Percentiles rank a stretch among this genome's conserved stretches.
phyloP scores from a whole-genome alignment of 345 rosid genomes.

The Clarkia xantiana region DNA sequence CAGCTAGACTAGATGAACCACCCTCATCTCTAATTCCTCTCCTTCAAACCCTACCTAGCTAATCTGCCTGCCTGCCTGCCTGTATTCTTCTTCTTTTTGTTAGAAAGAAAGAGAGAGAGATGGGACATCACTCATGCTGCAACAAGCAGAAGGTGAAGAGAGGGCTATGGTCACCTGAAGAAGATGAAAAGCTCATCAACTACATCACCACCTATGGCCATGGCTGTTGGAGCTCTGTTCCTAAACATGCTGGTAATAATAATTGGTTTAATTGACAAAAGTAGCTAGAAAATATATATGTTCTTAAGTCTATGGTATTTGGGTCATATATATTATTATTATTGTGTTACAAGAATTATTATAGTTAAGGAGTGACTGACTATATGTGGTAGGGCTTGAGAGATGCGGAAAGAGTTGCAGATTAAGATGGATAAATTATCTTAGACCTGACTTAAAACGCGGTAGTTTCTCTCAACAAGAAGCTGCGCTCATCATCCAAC shows the following conservation, averaged over 20 bases:
- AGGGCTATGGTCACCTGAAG: conserved; percentile 96
- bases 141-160: conserved; percentile 96
- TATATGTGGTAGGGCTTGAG: conserved; percentile 77
- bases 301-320: neutral
- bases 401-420: conserved; percentile 99
- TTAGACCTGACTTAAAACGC: conserved; percentile 81
- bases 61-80: no score
- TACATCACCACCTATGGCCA: conserved; percentile 81
- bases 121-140: conserved; percentile 98
- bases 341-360: no score
- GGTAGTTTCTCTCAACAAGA: conserved; percentile 92
- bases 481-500: conserved; percentile 82
- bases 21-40: no score
- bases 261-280: no score
- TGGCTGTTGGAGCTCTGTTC: conserved; percentile 97
- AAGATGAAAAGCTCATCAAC: conserved; percentile 87
- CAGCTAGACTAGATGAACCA: no score
- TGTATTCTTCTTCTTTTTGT: no score
- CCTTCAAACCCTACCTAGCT: no score
- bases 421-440: conserved; percentile 86
- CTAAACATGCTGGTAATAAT: conserved; percentile 73
- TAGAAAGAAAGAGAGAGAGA: conserved; percentile 7
- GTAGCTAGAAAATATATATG: neutral
- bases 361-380: no score
- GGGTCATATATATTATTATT: no score